Percentiles rank a stretch among this genome's conserved stretches.
Evolutionary conservation across 2,329 filamentous ascomycete genomes (phyloP).

Genomic region (Penicillium sp.): DNA sequence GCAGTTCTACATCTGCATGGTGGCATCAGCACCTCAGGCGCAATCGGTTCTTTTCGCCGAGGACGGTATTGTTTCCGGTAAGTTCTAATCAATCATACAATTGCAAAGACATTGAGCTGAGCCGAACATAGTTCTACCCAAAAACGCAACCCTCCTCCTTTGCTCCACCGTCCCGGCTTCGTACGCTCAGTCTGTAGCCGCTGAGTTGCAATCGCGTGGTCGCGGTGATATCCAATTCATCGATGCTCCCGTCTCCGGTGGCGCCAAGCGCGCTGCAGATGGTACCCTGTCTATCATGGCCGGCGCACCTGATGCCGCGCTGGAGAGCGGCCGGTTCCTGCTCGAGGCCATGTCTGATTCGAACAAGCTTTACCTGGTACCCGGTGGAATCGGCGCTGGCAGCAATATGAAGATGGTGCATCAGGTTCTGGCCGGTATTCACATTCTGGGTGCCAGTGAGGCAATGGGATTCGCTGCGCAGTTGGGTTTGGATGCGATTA

Average conservation of each 20-base stretch:
- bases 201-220: constrained; percentile 52
- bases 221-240: constrained; percentile 63
- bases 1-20: constrained; percentile 66
- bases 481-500: constrained; percentile 50
- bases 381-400: constrained; percentile 57
- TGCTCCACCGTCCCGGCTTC: constrained; percentile 67
- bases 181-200: constrained; percentile 59
- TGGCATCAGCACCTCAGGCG: constrained; percentile 66
- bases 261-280: constrained; percentile 62
- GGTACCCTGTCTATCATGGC: constrained; percentile 75
- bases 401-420: constrained; percentile 62
- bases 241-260: constrained; percentile 69
- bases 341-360: constrained; percentile 58
- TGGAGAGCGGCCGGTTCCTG: constrained; percentile 55
- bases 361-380: constrained; percentile 59
- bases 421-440: constrained; percentile 59
- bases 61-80: constrained; percentile 44
- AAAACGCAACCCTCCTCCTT: constrained; percentile 59
- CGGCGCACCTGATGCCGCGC: constrained; percentile 53
- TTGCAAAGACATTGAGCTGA: neutral
- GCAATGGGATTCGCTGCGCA: constrained; percentile 57
- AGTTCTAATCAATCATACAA: neutral
- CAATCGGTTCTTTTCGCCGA: constrained; percentile 61
- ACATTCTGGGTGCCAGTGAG: constrained; percentile 59
- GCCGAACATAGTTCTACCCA: constrained; percentile 44